These are phyloP conservation scores for Ascochyta clinopodiicola DNA, from an alignment of 2,329 filamentous ascomycete genomes.

Conservation along the genomic window DNA sequence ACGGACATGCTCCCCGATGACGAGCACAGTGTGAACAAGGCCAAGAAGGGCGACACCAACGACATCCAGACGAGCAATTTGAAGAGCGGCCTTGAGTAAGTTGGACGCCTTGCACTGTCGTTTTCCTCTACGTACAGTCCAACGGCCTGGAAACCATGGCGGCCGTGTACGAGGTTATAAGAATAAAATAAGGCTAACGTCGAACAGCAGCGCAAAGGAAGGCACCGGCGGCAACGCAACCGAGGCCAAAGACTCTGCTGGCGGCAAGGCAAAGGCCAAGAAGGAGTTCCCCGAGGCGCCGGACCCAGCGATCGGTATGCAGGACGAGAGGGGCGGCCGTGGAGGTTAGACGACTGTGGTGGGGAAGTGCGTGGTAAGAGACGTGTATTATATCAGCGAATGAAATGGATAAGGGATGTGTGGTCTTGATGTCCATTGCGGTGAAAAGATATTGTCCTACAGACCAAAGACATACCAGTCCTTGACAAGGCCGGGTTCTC, in stretches of 20 bases:
- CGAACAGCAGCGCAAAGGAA: background rate
- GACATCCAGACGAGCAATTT: constrained; percentile 45
- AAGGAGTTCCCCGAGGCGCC: constrained; percentile 57
- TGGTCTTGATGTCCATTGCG: too few relatives aligned
- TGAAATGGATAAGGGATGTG: background rate
- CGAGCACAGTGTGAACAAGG: constrained; percentile 24
- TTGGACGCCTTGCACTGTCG: background rate
- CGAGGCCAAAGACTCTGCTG: constrained; percentile 45
- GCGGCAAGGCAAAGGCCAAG: constrained; percentile 52
- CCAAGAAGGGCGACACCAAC: constrained; percentile 42
- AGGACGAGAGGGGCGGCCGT: constrained; percentile 58
- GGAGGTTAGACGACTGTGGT: constrained; percentile 37
- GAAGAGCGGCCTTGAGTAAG: constrained; percentile 44
- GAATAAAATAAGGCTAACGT: constrained; percentile 26
- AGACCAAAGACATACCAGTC: background rate
- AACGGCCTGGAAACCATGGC: too few relatives aligned
- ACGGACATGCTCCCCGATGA: constrained; percentile 35
- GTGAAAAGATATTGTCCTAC: too few relatives aligned
- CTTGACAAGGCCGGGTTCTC: too few relatives aligned
- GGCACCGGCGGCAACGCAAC: constrained; percentile 52
- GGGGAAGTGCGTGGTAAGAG: too few relatives aligned
- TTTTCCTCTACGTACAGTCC: background rate
- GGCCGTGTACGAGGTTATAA: background rate
- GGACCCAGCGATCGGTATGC: constrained; percentile 56
- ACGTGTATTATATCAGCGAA: background rate